Evolutionary conservation across 345 rosid species (phyloP), one percentile per base, ranked within the genome.

Genomic region (Dovyalis caffra): DNA sequence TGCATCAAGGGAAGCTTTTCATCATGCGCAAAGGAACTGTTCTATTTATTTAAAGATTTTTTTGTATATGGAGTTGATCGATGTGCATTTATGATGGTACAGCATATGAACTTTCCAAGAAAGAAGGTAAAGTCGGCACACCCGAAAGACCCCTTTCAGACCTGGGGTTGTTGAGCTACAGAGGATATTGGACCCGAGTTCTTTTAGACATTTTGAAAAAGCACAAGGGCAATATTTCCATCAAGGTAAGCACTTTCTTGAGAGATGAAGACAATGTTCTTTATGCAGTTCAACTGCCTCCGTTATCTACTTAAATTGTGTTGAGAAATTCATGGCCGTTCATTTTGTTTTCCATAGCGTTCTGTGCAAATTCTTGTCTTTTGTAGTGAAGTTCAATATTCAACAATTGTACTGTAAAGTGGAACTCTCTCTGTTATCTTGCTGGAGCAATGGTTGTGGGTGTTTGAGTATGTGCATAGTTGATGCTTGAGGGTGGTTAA

Each of bases 131-230:
- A 85, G 98, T 96, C 3, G 99, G 99, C 57, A 96, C 99, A 63
- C 99, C 98, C 18, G 99, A 96, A 81, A 90, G 98, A 69, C 99
- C 99, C 33, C 97, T 96, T 61, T 96, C 99, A 40, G 99, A 96
- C 83, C 92, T 96, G 47, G 99, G 99, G 58, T 76, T 90, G 78
- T 77, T 93, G 83, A 96, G 99, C 87, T 96, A 96, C 85, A 88
- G 93, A 86, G 99, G 98, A 43, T 96, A 96, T 79, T 96, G 99
- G 98, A 96, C 98, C 31, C 83, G 99, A 62, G 91, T 96, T 78
- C 89, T 96, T 38, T 79, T 96, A 75, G 99, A 96, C 85, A 96
- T 96, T 73, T 84, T 96, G 90, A 96, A 96, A 77, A 96, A 89
- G 85, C 98, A 96, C 86, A 96, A 96, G 85, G 98, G 95, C 53